Percentiles rank a stretch among this genome's conserved stretches.
These are phyloP conservation scores for Rhodotorula paludigena DNA, from an alignment of 768 basidiomycete genomes.

Conservation along the genomic window DNA sequence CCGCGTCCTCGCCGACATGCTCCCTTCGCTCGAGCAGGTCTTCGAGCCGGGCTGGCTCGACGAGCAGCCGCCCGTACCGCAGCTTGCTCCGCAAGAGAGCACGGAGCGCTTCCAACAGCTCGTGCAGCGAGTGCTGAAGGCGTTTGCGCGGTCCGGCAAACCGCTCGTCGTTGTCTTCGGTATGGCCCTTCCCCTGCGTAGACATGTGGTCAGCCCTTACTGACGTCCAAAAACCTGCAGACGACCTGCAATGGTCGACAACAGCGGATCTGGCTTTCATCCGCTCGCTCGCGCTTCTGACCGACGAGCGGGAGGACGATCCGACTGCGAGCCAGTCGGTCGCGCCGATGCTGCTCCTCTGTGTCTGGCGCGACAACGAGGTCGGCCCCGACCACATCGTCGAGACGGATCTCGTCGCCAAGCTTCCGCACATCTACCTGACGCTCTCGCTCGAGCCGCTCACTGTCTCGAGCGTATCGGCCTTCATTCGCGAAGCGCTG, in stretches of 20 bases:
- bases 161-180: conserved; percentile 34
- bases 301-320: conserved; percentile 1
- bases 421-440: conserved; percentile 3
- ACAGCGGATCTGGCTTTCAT: conserved; percentile 32
- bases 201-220: too few species aligned
- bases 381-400: conserved; percentile 33
- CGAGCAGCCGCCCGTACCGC: conserved; percentile 10
- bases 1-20: conserved; percentile 32
- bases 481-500: conserved; percentile 19
- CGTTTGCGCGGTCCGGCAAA: conserved; percentile 27
- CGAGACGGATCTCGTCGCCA: conserved; percentile 15
- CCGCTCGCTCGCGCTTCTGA: conserved; percentile 16
- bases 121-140: conserved; percentile 23
- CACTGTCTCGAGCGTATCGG: not conserved
- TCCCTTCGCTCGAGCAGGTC: conserved; percentile 32
- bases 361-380: conserved; percentile 35
- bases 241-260: conserved; percentile 38
- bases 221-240: not conserved
- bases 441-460: conserved; percentile 23
- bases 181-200: too few species aligned
- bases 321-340: conserved; percentile 25
- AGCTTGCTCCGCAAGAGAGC: conserved; percentile 19
- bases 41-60: conserved; percentile 30
- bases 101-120: conserved; percentile 23
- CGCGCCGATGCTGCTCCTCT: conserved; percentile 28